A percentile compares a stretch with the other conserved stretches of the same genome.
phyloP scores from a whole-genome alignment of 371 early-diverging fungal genomes.

The Mortierella sp. region DNA sequence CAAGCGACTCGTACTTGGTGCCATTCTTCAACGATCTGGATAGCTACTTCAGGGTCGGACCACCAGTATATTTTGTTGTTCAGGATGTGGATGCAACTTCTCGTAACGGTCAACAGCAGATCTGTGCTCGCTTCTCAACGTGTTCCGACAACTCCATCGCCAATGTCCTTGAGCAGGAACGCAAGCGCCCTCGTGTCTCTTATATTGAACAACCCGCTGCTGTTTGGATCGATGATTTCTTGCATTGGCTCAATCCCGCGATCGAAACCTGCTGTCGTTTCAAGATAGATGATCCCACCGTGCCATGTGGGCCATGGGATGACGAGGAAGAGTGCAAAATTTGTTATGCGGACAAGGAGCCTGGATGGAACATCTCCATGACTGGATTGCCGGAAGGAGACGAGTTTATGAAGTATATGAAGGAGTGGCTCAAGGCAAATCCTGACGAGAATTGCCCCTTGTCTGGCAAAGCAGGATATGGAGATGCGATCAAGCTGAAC shows the following conservation, averaged over 20 bases:
- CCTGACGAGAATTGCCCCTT: constrained; percentile 75
- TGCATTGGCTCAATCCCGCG: constrained; percentile 74
- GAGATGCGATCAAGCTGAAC: constrained; percentile 64
- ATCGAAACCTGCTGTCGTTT: constrained; percentile 68
- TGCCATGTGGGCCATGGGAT: constrained; percentile 66
- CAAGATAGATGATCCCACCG: constrained; percentile 49
- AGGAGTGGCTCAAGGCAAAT: constrained; percentile 64
- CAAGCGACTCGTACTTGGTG: constrained; percentile 77
- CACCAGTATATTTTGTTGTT: constrained; percentile 84
- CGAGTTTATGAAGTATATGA: constrained; percentile 65
- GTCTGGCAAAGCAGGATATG: constrained; percentile 80
- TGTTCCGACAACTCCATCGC: constrained; percentile 69
- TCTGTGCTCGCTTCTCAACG: constrained; percentile 73
- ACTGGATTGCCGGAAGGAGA: constrained; percentile 68
- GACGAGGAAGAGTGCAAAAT: constrained; percentile 66
- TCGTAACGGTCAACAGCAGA: constrained; percentile 60
- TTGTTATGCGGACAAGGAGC: constrained; percentile 58
- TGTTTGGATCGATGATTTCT: constrained; percentile 80
- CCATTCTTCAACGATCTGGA: constrained; percentile 77
- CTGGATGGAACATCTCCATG: constrained; percentile 69
- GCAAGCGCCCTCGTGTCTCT: constrained; percentile 70
- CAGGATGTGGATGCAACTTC: constrained; percentile 63
- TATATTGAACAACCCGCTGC: constrained; percentile 77
- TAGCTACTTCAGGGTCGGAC: constrained; percentile 73
- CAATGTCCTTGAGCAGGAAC: constrained; percentile 75